These are phyloP conservation scores for Stephania yunnanensis DNA, from an alignment of 164 flowering plant species.

Conservation along the genomic window DNA sequence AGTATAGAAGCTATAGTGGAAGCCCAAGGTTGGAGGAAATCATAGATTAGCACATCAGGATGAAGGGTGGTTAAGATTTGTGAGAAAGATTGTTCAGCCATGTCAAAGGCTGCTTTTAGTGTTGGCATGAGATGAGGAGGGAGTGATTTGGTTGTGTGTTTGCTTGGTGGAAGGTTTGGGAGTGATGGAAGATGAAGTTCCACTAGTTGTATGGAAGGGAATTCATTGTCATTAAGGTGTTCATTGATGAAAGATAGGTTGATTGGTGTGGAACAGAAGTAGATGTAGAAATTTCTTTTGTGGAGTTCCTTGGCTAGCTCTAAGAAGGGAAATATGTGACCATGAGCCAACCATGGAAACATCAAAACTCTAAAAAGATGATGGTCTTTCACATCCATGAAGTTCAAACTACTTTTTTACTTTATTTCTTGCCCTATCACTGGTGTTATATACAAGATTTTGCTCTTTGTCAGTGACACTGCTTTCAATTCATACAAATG, in stretches of 20 bases:
- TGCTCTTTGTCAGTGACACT: too few relatives aligned
- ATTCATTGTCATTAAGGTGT: slow-evolving; percentile 6
- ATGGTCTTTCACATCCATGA: neutral
- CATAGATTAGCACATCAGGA: slow-evolving; percentile 23
- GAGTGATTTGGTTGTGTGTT: too few relatives aligned
- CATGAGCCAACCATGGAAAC: slow-evolving; percentile 16
- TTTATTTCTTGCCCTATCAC: too few relatives aligned
- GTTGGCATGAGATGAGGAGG: too few relatives aligned
- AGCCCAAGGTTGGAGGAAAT: slow-evolving; percentile 31
- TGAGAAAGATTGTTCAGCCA: slow-evolving; percentile 20
- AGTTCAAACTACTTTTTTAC: too few relatives aligned
- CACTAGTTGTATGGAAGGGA: slow-evolving; percentile 9
- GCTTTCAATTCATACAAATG: too few relatives aligned
- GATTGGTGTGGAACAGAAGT: slow-evolving; percentile 37
- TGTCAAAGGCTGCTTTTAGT: slow-evolving; percentile 23
- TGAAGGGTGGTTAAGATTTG: slow-evolving; percentile 21
- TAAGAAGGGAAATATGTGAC: slow-evolving; percentile 13
- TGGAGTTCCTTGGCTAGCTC: slow-evolving; percentile 38
- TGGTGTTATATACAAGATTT: too few relatives aligned
- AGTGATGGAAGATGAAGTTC: too few relatives aligned
- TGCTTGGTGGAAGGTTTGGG: too few relatives aligned
- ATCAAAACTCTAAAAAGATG: neutral
- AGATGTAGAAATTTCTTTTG: slow-evolving; percentile 15
- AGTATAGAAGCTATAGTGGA: slow-evolving; percentile 13
- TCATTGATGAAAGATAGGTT: slow-evolving; percentile 31